Conservation (phyloP, 352 stramenopile species). For the Pythium scleroteichum region DNA sequence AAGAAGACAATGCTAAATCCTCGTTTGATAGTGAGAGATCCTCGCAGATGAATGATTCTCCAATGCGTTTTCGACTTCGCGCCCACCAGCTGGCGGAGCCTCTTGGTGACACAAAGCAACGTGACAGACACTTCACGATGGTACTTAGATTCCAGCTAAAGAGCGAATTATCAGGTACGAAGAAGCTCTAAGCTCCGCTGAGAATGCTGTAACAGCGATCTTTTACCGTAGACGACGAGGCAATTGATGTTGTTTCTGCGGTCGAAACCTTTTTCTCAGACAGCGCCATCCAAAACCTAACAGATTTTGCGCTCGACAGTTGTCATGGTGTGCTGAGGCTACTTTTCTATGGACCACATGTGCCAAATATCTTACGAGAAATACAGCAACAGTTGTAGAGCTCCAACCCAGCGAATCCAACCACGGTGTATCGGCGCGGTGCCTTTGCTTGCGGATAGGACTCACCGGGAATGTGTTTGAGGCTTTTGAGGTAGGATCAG, state of each 20-base stretch:
- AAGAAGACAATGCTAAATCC: too few species aligned
- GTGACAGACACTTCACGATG: too few species aligned
- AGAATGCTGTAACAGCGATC: background rate
- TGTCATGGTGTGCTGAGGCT: background rate
- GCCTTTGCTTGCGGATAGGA: background rate
- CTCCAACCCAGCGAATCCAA: background rate
- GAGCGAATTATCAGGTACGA: background rate
- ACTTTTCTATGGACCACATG: background rate
- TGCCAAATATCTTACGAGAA: background rate
- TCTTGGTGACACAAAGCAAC: too few species aligned
- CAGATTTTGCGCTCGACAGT: background rate
- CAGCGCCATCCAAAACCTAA: background rate
- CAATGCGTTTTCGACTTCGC: too few species aligned
- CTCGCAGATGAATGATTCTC: too few species aligned
- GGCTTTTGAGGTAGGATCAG: background rate
- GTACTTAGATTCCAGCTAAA: background rate
- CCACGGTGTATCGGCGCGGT: background rate
- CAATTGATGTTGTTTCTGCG: background rate
- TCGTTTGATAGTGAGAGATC: too few species aligned
- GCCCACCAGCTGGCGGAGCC: too few species aligned
- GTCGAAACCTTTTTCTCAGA: background rate
- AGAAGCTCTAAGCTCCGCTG: background rate
- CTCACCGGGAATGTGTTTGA: background rate
- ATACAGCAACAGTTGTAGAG: too few species aligned
- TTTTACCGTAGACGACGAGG: background rate